Percentiles rank a stretch among this genome's conserved stretches.
phyloP scores from a whole-genome alignment of 805 yeast genomes.

The Babjeviella inositovora region DNA sequence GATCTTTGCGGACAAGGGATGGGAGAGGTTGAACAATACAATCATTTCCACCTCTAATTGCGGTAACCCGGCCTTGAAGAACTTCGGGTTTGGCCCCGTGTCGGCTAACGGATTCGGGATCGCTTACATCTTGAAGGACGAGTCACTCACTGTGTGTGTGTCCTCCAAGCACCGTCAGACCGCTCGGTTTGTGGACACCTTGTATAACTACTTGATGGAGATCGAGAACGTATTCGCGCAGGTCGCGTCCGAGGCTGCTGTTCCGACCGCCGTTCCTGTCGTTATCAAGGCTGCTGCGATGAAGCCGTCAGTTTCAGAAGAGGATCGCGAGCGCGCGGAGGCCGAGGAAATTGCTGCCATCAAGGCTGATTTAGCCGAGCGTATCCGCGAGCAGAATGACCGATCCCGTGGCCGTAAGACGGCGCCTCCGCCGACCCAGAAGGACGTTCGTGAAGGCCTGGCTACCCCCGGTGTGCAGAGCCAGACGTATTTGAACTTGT shows the following conservation, averaged over 20 bases:
- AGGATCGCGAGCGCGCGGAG: too few relatives aligned
- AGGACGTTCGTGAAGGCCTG: too few relatives aligned
- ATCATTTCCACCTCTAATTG: slow-evolving; percentile 77
- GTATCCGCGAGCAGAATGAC: too few relatives aligned
- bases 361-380: too few relatives aligned
- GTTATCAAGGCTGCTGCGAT: slow-evolving; percentile 3
- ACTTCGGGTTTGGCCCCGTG: slow-evolving; percentile 89
- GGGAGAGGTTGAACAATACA: slow-evolving; percentile 75
- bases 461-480: slow-evolving; percentile 6
- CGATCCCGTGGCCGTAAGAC: too few relatives aligned
- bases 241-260: slow-evolving; percentile 6
- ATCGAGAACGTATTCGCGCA: slow-evolving; percentile 31
- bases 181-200: slow-evolving; percentile 54
- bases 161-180: slow-evolving; percentile 87
- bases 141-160: slow-evolving; percentile 65
- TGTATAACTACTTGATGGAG: slow-evolving; percentile 44
- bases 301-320: slow-evolving; percentile 12
- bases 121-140: slow-evolving; percentile 75
- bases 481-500: slow-evolving; percentile 12
- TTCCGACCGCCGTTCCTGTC: slow-evolving; percentile 1
- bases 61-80: slow-evolving; percentile 77
- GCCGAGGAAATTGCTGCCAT: too few relatives aligned
- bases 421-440: too few relatives aligned
- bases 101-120: slow-evolving; percentile 86
- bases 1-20: slow-evolving; percentile 72